Conservation (phyloP, 352 stramenopile species). For the Globisporangium middletonii region DNA sequence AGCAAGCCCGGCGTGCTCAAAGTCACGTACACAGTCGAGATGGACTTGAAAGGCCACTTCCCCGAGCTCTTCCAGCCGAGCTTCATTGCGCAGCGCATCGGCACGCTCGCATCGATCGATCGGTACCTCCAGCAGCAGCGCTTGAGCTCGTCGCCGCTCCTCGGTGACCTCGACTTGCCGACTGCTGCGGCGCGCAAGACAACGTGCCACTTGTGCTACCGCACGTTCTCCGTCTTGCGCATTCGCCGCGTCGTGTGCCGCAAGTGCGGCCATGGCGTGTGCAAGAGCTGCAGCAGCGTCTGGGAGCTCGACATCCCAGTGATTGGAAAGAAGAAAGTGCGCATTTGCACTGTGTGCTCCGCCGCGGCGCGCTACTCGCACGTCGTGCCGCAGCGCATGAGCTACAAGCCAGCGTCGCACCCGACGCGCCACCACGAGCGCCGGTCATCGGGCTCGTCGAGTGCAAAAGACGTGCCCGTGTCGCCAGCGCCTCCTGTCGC, state of each 20-base stretch:
- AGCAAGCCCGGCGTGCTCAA: slow-evolving; percentile 63
- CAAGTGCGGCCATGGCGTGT: slow-evolving; percentile 75
- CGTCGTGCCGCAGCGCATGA: slow-evolving; percentile 13
- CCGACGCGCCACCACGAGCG: not conserved
- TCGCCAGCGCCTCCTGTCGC: slow-evolving; percentile 1
- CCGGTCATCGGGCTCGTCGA: not conserved
- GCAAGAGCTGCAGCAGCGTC: slow-evolving; percentile 69
- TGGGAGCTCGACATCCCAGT: slow-evolving; percentile 78
- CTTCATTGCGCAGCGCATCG: slow-evolving; percentile 66
- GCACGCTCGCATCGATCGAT: slow-evolving; percentile 62
- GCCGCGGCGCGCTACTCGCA: slow-evolving; percentile 61
- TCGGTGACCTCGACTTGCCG: slow-evolving; percentile 72
- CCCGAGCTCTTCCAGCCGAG: slow-evolving; percentile 58
- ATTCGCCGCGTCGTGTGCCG: slow-evolving; percentile 53
- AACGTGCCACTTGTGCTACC: slow-evolving; percentile 72
- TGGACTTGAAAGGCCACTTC: slow-evolving; percentile 81
- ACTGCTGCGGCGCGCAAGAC: not conserved
- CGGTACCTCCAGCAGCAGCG: slow-evolving; percentile 75
- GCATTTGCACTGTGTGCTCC: slow-evolving; percentile 82
- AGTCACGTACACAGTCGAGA: slow-evolving; percentile 81
- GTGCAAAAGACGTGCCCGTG: slow-evolving; percentile 3
- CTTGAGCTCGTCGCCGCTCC: slow-evolving; percentile 65
- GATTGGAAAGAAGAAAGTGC: slow-evolving; percentile 67
- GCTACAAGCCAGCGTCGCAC: no score
- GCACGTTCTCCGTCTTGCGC: slow-evolving; percentile 49